Evolutionary conservation across 1,284 basidiomycete species (phyloP), one percentile per base, ranked within the genome.

Genomic region (Filobasidium uniguttulatum): DNA sequence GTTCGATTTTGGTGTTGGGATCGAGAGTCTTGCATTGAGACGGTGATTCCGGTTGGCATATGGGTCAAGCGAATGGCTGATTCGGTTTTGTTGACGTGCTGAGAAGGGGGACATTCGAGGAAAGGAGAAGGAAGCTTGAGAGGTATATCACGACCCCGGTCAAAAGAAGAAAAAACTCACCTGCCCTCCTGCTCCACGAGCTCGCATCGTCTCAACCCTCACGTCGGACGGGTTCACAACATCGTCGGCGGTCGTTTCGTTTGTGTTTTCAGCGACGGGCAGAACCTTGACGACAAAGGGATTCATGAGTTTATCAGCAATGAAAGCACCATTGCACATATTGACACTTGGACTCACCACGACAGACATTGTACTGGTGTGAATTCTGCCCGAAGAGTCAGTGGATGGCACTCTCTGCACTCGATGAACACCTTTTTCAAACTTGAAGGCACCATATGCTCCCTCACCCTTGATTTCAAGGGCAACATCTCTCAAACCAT

Each of bases 71-170:
- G 82, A n/a, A 99, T 87, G 1, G 94, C 94, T 0, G 90, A 96
- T 68, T 98, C 94, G 0, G 93, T 98, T 75, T 87, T 89, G 72
- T 98, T 99, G 61, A 98, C 94, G 70, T 98, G 93, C 82, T 93
- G 61, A 3, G 44, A 31, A 50, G 19, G 10, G 15, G 30, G 35
- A 33, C 55, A 26, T 59, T 55, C 37, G 51, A 43, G 17, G 17
- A 23, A 10, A n/a, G 19, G n/a, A 28, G 47, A 15, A 20, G 12
- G 36, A 38, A 26, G 43, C 15, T 9, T 25, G 33, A 23, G 14
- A n/a, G 20, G 44, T 9, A 9, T 35, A 17, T 6, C 26, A n/a
- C 15, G 22, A 36, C 46, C 20, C n/a, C 9, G 10, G 17, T 36
- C 15, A 17, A 41, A 28, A 23, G 19, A 5, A 30, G 41, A 45